Percentiles rank a stretch among this genome's conserved stretches.
These are phyloP conservation scores for Candida golubevii DNA, from an alignment of 805 yeast genomes.

Conservation along the genomic window DNA sequence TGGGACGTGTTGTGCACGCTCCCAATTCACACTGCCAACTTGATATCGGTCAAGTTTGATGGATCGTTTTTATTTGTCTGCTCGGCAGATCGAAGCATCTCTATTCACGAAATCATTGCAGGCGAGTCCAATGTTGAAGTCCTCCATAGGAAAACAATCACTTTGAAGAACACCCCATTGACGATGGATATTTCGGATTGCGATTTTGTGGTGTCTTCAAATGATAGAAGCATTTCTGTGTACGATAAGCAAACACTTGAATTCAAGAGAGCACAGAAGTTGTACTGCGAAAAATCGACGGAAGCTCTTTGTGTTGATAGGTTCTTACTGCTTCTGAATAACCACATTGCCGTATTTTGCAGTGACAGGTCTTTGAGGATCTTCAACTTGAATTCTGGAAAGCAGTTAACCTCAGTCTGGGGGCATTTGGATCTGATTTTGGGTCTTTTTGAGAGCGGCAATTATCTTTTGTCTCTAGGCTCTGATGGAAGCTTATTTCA, in stretches of 20 bases:
- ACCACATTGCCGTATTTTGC: conserved; percentile 39
- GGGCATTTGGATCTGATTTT: conserved; percentile 48
- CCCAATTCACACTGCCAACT: conserved; percentile 54
- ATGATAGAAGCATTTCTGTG: conserved; percentile 45
- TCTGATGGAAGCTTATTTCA: conserved; percentile 52
- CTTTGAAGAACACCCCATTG: conserved; percentile 50
- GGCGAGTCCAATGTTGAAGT: conserved; percentile 12
- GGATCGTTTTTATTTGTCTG: conserved; percentile 43
- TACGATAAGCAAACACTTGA: conserved; percentile 37
- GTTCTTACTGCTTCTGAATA: conserved; percentile 26
- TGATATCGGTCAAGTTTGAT: conserved; percentile 33
- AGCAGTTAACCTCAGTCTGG: conserved; percentile 49
- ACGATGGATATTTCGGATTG: conserved; percentile 32
- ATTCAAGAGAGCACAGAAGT: conserved; percentile 34
- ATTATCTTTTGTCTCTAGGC: conserved; percentile 41
- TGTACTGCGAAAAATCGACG: conserved; percentile 32
- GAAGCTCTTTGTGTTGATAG: conserved; percentile 46
- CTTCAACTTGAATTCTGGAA: conserved; percentile 45
- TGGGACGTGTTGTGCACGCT: conserved; percentile 61
- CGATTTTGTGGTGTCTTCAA: conserved; percentile 48
- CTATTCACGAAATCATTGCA: conserved; percentile 42
- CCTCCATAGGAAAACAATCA: conserved; percentile 42
- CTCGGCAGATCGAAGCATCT: conserved; percentile 58
- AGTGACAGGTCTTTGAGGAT: conserved; percentile 56
- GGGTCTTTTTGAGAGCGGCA: conserved; percentile 29